Evolutionary conservation across 73 alveolate genomes (phyloP), one percentile per base, ranked within the genome.

Genomic region (Paramecium sonneborni): DNA sequence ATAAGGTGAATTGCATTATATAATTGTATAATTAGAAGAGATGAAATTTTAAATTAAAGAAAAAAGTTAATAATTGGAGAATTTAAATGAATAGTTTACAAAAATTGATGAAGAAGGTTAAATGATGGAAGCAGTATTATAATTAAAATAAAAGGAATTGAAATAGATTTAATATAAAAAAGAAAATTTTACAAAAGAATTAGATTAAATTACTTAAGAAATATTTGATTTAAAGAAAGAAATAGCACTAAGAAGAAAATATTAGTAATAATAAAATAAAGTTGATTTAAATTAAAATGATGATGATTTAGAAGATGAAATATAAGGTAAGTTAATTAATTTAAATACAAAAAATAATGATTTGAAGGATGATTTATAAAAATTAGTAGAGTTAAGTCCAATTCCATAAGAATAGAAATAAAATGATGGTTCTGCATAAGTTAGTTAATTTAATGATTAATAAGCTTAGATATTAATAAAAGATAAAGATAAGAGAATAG

Each of bases 71-170:
- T 37, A 74, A 14, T 74, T 74, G 26, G 87, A 74, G 26, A 37
- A 35, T 28, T n/a, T 74, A 37, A 74, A 74, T n/a, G 87, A 74
- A 28, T 15, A 35, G 20, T 74, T 74, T 37, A 74, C 68, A 21
- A 74, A 39, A 74, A 23, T 74, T 15, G 87, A 74, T 39, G 87
- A 74, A 39, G 87, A 74, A 39, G 67, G 37, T 14, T 14, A 74
- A 74, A 74, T 74, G 87, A 74, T 74, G 87, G 87, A 74, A 18
- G 55, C 87, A 15, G 87, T 39, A 37, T 28, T 74, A 34, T n/a
- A 23, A 74, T 37, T 74, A 34, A 74, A 74, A 39, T 12, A 74
- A 35, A 74, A 74, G 35, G 87, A 74, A 74, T 23, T 74, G 14
- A 21, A 37, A 15, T 23, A 34, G 18, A 28, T 37, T 14, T 14